Evolutionary conservation across 2,329 filamentous ascomycete species (phyloP), one percentile per base, ranked within the genome.

Genomic region (Curvularia sp.): DNA sequence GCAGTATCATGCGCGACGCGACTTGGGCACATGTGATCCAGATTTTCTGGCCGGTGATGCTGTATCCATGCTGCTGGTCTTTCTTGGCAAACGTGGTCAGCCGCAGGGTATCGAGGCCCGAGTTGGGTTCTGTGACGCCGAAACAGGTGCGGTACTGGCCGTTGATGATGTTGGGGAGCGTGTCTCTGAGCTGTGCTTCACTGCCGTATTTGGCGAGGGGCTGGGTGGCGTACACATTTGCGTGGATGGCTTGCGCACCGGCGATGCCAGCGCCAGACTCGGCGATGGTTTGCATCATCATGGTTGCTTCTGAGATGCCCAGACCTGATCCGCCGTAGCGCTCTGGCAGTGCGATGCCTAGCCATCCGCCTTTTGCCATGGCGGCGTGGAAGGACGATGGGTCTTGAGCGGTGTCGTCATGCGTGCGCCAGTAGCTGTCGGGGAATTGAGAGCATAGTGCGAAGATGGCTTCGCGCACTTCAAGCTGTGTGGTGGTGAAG

Each of bases 1-100:
- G 83, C 0, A 96, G 82, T 3, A 96, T 88, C 91, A 96, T 96
- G 69, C 92, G 91, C 3, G 84, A 83, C 0, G 92, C 91, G 0
- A 94, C 89, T 73, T 96, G 91, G 0, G 92, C 92, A 52, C 87
- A 93, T 0, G 91, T 91, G 53, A 95, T 96, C 92, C 92, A 96
- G 58, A 94, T 93, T 79, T 96, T 96, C 73, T 94, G 90, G 0
- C 92, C 91, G 0, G 86, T 86, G 10, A 96, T 82, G 1, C 78
- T 80, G 72, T 93, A 96, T 0, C 84, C 85, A 19, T 86, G 84
- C 1, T 6, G 50, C 8, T 27, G 15, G 1, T 41, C n/a, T 12
- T 46, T 84, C 28, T 76, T 61, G 15, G 68, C 78, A 47, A 58
- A 41, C 4, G 68, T 71, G 19, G 82, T 83, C 3, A 96, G 79